Evolutionary conservation across 2,329 filamentous ascomycete species (phyloP).

Genomic region (Xylaria sp.): DNA sequence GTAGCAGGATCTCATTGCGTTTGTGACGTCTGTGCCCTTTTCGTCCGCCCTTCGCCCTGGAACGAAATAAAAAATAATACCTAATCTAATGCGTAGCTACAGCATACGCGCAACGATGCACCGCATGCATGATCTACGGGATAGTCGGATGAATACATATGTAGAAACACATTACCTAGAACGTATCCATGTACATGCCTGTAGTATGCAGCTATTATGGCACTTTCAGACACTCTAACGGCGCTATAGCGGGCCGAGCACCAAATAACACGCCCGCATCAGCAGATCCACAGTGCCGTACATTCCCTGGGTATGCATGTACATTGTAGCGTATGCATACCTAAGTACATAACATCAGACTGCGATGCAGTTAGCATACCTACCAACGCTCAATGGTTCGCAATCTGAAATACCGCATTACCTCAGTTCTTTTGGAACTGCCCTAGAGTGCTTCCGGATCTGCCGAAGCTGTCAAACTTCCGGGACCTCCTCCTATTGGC

Average conservation of each 20-base stretch:
- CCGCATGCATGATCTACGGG: background rate
- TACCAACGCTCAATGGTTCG: background rate
- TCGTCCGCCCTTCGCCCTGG: background rate
- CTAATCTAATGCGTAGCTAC: background rate
- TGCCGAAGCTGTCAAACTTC: too few species aligned
- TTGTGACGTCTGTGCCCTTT: background rate
- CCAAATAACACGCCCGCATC: too few species aligned
- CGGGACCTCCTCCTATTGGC: too few species aligned
- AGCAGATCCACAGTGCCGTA: background rate
- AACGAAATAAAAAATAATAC: background rate
- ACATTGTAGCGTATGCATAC: background rate
- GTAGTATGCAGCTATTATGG: background rate
- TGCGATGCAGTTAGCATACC: background rate
- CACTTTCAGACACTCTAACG: constrained; percentile 9
- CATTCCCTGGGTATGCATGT: background rate
- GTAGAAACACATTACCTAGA: background rate
- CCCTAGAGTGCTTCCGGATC: too few species aligned
- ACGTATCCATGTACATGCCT: background rate
- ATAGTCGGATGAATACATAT: background rate
- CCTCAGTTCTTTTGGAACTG: too few species aligned
- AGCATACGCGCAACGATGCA: background rate
- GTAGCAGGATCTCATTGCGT: background rate
- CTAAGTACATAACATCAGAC: background rate
- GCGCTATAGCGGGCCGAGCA: background rate
- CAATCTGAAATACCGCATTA: constrained; percentile 32